Conservation (phyloP, 2,329 filamentous ascomycete species). For the Hymenotorrendiella dingleyae region DNA sequence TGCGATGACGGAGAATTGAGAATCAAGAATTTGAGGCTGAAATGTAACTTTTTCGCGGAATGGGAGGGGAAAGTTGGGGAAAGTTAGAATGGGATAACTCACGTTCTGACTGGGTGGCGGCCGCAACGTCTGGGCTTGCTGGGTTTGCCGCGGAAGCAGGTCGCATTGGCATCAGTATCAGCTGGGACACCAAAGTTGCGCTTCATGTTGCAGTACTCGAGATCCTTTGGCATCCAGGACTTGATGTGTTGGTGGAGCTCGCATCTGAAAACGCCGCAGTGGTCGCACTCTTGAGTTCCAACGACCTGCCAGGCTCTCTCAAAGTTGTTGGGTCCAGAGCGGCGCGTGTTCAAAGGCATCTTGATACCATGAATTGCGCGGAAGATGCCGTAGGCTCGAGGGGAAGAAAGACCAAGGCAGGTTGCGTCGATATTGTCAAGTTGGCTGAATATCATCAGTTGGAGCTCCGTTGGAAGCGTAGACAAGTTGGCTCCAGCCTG, state of each 20-base stretch:
- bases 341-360: constrained; percentile 51
- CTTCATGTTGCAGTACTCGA: constrained; percentile 57
- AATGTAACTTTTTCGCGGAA: no score
- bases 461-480: constrained; percentile 53
- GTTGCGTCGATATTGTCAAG: constrained; percentile 60
- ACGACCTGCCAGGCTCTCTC: constrained; percentile 59
- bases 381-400: constrained; percentile 53
- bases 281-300: constrained; percentile 56
- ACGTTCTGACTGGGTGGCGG: constrained; percentile 38
- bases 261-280: constrained; percentile 55
- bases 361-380: constrained; percentile 45
- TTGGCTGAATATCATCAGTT: constrained; percentile 54
- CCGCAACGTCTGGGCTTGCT: constrained; percentile 53
- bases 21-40: no score
- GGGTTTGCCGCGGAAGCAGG: constrained; percentile 56
- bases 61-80: neutral
- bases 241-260: constrained; percentile 58
- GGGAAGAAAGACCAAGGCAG: constrained; percentile 54
- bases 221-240: constrained; percentile 49
- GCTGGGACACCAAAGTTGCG: constrained; percentile 49
- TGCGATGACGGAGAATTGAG: neutral
- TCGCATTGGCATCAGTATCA: constrained; percentile 39
- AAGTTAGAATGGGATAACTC: constrained; percentile 14
- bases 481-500: constrained; percentile 31
- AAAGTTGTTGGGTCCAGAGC: constrained; percentile 55